Evolutionary conservation across 441 rosid species (phyloP).

Genomic region (Pelargonium myrrhifolium): DNA sequence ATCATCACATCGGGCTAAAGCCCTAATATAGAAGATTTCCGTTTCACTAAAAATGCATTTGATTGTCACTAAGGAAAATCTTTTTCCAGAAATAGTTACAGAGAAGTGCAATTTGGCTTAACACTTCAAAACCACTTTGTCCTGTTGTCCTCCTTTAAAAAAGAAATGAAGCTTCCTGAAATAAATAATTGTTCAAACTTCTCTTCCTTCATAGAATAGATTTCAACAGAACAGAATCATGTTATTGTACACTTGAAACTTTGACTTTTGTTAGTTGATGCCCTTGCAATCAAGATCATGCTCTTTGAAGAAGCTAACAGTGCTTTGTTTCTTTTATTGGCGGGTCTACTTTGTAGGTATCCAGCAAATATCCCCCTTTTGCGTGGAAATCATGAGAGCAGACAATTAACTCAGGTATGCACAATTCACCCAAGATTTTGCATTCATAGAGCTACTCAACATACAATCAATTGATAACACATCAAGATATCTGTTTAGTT

Average conservation of each 20-base stretch:
- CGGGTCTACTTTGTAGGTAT: constrained; percentile 44
- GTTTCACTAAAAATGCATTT: too few relatives aligned
- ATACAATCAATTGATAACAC: not conserved
- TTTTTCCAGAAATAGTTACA: too few relatives aligned
- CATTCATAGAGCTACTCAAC: not conserved
- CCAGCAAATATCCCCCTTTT: constrained; percentile 95
- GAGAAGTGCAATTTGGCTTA: not conserved
- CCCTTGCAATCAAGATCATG: not conserved
- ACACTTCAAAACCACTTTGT: not conserved
- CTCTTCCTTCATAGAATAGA: not conserved
- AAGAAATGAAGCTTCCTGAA: not conserved
- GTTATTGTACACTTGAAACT: not conserved
- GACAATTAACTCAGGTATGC: constrained; percentile 93
- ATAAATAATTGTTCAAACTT: not conserved
- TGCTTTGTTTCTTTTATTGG: constrained; percentile 10
- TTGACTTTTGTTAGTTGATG: not conserved
- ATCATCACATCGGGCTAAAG: not conserved
- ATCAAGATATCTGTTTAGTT: not conserved
- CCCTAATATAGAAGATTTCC: not conserved
- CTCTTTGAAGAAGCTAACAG: constrained; percentile 1
- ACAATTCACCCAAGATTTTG: constrained; percentile 3
- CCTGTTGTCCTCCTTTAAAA: not conserved
- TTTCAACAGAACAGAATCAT: not conserved
- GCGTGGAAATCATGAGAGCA: constrained; percentile 99
- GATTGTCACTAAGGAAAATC: too few relatives aligned